phyloP scores from a whole-genome alignment of 2,329 filamentous ascomycete species.

The Hypomyces perniciosus region DNA sequence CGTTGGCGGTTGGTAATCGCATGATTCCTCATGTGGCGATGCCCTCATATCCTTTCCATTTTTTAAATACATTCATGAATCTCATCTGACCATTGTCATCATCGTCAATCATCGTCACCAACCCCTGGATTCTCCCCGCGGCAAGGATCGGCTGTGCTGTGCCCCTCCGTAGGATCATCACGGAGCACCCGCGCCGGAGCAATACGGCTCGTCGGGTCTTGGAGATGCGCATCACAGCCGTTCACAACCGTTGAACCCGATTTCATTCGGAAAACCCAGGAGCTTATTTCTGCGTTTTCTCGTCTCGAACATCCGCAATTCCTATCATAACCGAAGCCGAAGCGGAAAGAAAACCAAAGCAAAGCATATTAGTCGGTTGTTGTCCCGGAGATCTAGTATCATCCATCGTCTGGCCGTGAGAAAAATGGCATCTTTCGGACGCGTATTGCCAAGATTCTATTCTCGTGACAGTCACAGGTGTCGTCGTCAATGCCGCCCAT shows the following conservation, averaged over 20 bases:
- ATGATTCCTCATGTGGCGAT: conserved; percentile 7
- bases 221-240: conserved; percentile 9
- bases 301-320: conserved; percentile 1
- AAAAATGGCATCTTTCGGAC: too few species aligned
- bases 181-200: conserved; percentile 13
- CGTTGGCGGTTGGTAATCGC: background rate
- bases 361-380: too few species aligned
- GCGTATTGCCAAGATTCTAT: too few species aligned
- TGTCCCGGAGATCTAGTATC: too few species aligned
- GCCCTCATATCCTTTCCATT: conserved; percentile 6
- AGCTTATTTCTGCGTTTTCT: background rate
- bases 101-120: conserved; percentile 1
- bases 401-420: too few species aligned
- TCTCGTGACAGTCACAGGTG: background rate
- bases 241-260: conserved; percentile 10
- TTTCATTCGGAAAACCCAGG: conserved; percentile 12
- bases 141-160: conserved; percentile 10
- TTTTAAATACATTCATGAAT: background rate
- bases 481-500: conserved; percentile 1
- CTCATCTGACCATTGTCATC: background rate
- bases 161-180: conserved; percentile 9
- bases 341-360: too few species aligned
- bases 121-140: conserved; percentile 1
- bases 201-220: conserved; percentile 12
- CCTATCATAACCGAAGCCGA: background rate